A percentile compares a stretch with the other conserved stretches of the same genome.
phyloP scores from a whole-genome alignment of 164 flowering plant genomes.

The Stephania yunnanensis region DNA sequence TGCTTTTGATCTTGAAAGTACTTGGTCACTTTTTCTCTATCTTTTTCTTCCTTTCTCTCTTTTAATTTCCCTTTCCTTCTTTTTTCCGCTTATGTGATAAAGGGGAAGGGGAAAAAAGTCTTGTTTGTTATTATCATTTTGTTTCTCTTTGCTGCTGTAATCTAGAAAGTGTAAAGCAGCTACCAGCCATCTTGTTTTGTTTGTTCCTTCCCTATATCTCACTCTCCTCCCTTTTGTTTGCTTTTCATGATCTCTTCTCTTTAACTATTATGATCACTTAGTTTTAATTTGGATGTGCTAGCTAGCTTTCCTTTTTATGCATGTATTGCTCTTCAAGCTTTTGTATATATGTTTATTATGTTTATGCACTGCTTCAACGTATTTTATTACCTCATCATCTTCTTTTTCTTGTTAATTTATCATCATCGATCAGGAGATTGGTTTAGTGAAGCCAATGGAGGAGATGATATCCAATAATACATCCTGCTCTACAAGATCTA shows the following conservation, averaged over 20 bases:
- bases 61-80: constrained; percentile 25
- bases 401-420: not conserved
- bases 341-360: not conserved
- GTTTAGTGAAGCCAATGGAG: constrained; percentile 70
- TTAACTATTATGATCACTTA: constrained; percentile 7
- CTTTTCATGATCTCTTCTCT: not conserved
- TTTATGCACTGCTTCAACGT: not conserved
- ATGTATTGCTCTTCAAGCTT: not conserved
- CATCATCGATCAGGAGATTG: constrained; percentile 48
- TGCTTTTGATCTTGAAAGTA: constrained; percentile 11
- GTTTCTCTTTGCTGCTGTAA: constrained; percentile 21
- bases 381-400: not conserved
- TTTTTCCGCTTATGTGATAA: constrained; percentile 19
- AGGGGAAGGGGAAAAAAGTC: constrained; percentile 26
- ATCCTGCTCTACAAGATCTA: constrained; percentile 34
- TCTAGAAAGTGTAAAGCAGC: constrained; percentile 27
- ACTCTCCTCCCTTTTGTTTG: constrained; percentile 10
- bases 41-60: constrained; percentile 16
- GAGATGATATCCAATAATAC: constrained; percentile 48
- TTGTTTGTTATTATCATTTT: constrained; percentile 18
- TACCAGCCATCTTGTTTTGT: constrained; percentile 19
- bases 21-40: not conserved
- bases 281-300: constrained; percentile 6
- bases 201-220: constrained; percentile 23
- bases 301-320: not conserved